phyloP scores from a whole-genome alignment of 495 filamentous ascomycete genomes.

The Cercophora newfieldiana region DNA sequence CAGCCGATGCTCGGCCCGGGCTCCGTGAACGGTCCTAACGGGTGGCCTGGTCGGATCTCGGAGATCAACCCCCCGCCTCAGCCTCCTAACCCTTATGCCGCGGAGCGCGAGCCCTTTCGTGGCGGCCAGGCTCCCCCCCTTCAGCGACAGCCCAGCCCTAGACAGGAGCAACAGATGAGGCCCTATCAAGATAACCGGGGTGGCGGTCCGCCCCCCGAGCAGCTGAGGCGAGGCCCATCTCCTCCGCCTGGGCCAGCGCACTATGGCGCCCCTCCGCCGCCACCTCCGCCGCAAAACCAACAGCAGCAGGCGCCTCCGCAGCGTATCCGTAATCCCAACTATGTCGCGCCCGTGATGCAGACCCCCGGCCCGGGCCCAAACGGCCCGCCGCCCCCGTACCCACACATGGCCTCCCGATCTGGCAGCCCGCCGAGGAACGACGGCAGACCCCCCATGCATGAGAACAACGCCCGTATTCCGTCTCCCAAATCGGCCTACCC shows the following conservation, averaged over 20 bases:
- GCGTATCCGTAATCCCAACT: constrained; percentile 71
- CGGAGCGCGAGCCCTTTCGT: constrained; percentile 61
- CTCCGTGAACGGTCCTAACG: constrained; percentile 63
- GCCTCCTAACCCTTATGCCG: constrained; percentile 74
- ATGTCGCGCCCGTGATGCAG: constrained; percentile 53
- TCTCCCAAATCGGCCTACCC: constrained; percentile 82
- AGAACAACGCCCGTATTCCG: constrained; percentile 66
- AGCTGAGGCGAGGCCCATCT: constrained; percentile 42
- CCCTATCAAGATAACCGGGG: constrained; percentile 71
- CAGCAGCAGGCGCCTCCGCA: constrained; percentile 43
- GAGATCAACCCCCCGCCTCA: constrained; percentile 74
- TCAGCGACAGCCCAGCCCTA: constrained; percentile 67
- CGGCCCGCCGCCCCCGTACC: constrained; percentile 61
- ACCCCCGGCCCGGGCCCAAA: constrained; percentile 29
- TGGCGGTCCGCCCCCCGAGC: constrained; percentile 20
- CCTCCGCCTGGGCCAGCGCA: constrained; percentile 52
- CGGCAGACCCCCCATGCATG: constrained; percentile 71
- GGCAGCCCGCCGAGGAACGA: constrained; percentile 75
- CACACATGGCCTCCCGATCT: constrained; percentile 73
- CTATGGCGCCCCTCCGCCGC: constrained; percentile 64
- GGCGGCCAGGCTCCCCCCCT: constrained; percentile 60
- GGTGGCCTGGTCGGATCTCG: constrained; percentile 75
- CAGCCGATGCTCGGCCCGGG: constrained; percentile 54
- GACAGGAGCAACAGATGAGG: constrained; percentile 69
- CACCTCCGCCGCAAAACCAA: constrained; percentile 50